Conservation (phyloP, 1,284 basidiomycete species). For the Ceratobasidium sp. region DNA sequence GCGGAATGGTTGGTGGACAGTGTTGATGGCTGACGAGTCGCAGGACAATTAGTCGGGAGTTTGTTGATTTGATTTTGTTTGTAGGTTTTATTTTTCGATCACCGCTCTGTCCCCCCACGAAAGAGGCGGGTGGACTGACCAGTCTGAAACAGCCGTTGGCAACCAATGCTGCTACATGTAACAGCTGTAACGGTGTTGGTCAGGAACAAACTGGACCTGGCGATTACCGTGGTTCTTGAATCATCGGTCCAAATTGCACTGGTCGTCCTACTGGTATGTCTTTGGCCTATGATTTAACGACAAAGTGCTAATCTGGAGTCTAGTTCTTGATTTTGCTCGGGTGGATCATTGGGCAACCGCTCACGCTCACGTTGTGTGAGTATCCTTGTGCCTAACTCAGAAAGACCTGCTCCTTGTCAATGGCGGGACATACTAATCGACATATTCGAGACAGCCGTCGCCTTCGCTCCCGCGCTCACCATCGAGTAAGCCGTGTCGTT, state of each 20-base stretch:
- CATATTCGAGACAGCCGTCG: constrained; percentile 71
- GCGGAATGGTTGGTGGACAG: constrained; percentile 87
- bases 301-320: not conserved
- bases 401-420: not conserved
- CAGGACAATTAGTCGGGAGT: constrained; percentile 55
- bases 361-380: constrained; percentile 58
- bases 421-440: constrained; percentile 62
- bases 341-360: constrained; percentile 58
- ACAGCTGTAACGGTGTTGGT: constrained; percentile 90
- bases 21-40: constrained; percentile 69
- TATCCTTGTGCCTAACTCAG: not conserved
- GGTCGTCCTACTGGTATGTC: constrained; percentile 58
- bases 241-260: constrained; percentile 92
- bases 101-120: too few relatives aligned
- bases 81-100: constrained; percentile 41
- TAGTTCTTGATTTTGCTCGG: constrained; percentile 53
- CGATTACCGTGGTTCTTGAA: constrained; percentile 69
- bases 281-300: constrained; percentile 39
- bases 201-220: constrained; percentile 65
- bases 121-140: not conserved
- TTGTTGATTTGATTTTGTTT: constrained; percentile 52
- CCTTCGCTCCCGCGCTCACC: constrained; percentile 57
- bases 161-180: constrained; percentile 85
- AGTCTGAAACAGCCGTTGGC: constrained; percentile 57
- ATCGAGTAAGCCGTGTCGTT: constrained; percentile 45